These are phyloP conservation scores for Kodamaea fungicola DNA, from an alignment of 1,139 yeast genomes.

Conservation along the genomic window DNA sequence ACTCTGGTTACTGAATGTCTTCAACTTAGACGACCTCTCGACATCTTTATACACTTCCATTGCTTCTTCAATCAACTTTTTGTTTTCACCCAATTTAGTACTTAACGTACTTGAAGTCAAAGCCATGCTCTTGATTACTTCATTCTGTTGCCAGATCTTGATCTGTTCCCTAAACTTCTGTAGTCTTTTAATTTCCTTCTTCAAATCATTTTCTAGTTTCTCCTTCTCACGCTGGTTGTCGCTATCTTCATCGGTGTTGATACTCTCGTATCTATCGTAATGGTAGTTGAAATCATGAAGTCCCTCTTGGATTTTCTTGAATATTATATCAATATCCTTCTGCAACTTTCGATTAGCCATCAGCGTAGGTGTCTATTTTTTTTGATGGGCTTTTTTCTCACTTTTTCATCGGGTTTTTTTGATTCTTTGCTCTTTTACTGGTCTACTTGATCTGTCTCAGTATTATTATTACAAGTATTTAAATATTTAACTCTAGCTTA, in stretches of 20 bases:
- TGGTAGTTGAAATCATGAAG: constrained; percentile 38
- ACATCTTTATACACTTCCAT: constrained; percentile 50
- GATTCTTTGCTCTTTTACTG: neutral
- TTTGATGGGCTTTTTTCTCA: constrained; percentile 2
- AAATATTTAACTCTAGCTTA: constrained; percentile 13
- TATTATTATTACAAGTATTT: constrained; percentile 8
- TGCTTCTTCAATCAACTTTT: constrained; percentile 44
- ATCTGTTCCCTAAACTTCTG: constrained; percentile 29
- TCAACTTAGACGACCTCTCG: constrained; percentile 43
- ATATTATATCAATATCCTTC: constrained; percentile 34
- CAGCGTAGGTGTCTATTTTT: constrained; percentile 2
- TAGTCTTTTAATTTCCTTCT: constrained; percentile 26
- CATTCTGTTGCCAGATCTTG: constrained; percentile 37
- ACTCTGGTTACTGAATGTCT: constrained; percentile 46
- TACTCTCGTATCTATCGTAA: constrained; percentile 39
- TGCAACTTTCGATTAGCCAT: constrained; percentile 47
- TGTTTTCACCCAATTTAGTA: constrained; percentile 37
- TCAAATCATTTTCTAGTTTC: constrained; percentile 24
- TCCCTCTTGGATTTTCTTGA: constrained; percentile 27
- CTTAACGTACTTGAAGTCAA: constrained; percentile 12
- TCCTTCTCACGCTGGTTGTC: constrained; percentile 26
- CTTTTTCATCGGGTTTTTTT: neutral
- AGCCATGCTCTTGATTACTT: constrained; percentile 28
- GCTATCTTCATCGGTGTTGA: constrained; percentile 28
- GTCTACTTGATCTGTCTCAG: neutral